phyloP scores from a whole-genome alignment of 2,329 filamentous ascomycete species.

The Pseudofabraea citricarpa region DNA sequence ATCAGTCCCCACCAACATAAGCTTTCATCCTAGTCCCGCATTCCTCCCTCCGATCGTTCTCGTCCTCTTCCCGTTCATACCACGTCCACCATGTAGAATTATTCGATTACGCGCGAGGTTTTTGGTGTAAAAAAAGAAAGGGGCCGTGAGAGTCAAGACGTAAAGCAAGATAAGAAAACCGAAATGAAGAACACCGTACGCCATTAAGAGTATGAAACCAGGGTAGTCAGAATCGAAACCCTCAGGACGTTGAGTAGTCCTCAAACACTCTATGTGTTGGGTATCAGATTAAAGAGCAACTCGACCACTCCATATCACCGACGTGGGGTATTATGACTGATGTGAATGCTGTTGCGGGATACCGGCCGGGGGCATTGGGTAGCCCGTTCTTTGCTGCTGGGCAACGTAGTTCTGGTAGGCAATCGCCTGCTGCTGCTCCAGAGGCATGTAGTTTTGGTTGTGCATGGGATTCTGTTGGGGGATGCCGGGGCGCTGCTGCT shows the following conservation, averaged over 20 bases:
- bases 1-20: too few relatives aligned
- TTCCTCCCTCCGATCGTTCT: too few relatives aligned
- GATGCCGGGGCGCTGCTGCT: conserved; percentile 58
- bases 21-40: too few relatives aligned
- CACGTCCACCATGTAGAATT: too few relatives aligned
- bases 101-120: too few relatives aligned
- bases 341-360: conserved; percentile 82
- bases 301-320: conserved; percentile 22
- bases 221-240: conserved; percentile 24
- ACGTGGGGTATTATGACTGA: conserved; percentile 54
- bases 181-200: conserved; percentile 25
- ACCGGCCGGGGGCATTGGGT: conserved; percentile 71
- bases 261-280: conserved; percentile 55
- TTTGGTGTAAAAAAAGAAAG: too few relatives aligned
- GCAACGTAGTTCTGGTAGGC: conserved; percentile 80
- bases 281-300: conserved; percentile 45
- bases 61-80: too few relatives aligned
- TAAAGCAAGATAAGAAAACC: conserved; percentile 14
- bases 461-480: conserved; percentile 57
- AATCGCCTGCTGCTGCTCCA: conserved; percentile 71
- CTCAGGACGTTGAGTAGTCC: conserved; percentile 32
- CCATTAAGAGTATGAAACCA: conserved; percentile 22
- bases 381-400: conserved; percentile 66
- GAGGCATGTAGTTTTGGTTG: conserved; percentile 54
- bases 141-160: too few relatives aligned